phyloP scores from a whole-genome alignment of 2,329 filamentous ascomycete species.

The Lachnellula subtilissima region DNA sequence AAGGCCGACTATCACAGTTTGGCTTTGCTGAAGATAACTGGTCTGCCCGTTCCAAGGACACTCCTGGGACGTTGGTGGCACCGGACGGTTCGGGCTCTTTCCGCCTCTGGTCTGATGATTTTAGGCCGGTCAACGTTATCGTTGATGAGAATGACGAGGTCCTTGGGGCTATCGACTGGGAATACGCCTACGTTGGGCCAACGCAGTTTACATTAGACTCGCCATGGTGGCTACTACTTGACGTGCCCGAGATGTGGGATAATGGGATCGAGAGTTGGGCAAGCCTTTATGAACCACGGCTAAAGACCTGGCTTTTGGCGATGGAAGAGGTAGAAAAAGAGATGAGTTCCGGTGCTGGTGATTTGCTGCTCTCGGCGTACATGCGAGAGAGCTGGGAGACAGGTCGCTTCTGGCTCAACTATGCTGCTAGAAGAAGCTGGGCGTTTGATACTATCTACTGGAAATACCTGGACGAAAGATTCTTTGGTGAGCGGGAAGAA shows the following conservation, averaged over 20 bases:
- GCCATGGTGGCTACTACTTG: slow-evolving; percentile 32
- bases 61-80: not conserved
- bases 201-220: slow-evolving; percentile 19
- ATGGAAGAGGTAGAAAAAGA: not conserved
- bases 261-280: slow-evolving; percentile 15
- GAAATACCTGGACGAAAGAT: not conserved
- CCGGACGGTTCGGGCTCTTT: slow-evolving; percentile 20
- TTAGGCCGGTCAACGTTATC: slow-evolving; percentile 32
- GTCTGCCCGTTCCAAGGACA: slow-evolving; percentile 23
- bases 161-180: not conserved
- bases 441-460: not conserved
- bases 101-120: slow-evolving; percentile 32
- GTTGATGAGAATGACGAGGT: slow-evolving; percentile 25
- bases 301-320: not conserved
- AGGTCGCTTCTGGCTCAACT: not conserved
- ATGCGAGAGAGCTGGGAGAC: not conserved
- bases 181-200: not conserved
- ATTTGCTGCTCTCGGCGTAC: not conserved
- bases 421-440: not conserved
- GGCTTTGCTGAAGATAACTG: slow-evolving; percentile 23
- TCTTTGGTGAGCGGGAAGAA: not conserved
- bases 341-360: not conserved
- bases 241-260: slow-evolving; percentile 31
- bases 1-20: slow-evolving; percentile 9
- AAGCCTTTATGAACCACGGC: not conserved